Base-by-base conservation (phyloP, 164 flowering plant species). In the Umbellularia californica region DNA sequence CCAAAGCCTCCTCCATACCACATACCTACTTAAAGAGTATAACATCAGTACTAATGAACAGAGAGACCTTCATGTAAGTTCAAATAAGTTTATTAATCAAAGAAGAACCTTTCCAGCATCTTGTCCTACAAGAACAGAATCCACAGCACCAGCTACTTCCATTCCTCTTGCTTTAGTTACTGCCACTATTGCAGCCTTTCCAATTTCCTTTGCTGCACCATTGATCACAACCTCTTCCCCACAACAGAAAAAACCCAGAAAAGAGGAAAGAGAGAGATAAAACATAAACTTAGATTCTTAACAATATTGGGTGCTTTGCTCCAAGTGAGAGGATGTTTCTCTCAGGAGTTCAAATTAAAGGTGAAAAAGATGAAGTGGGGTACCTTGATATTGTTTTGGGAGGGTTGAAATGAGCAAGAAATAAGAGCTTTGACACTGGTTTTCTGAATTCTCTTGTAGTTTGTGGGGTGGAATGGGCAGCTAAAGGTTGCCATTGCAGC, bases 61-160 rank as follows among this genome's bases (percentile, higher is more conserved):
- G 24, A 70, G 50, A 77, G 20, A 5, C 15, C 3, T 9, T 20
- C 14, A 19, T 27, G 66, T 15, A 50, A 30, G 25, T 20, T 25
- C n/a, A 73, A 78, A 5, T 25, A 69, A 20, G 71, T 13, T 5
- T 47, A 52, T 50, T n/a, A 50, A 10, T 65, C 50, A 22, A 41
- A 9, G 13, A 58, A 68, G 65, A 68, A 90, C 97, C 93, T 83
- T 84, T 69, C 93, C 98, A 77, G 89, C 85, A 74, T 94, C 97
- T 85, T 94, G 87, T 72, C 97, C 95, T 13, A 90, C 90, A 63
- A 83, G 82, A 76, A 82, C 74, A 30, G 90, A 81, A 84, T 92
- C 98, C 52, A 94, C 90, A 3, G 97, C 98, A 67, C 94, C 98
- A 78, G 98, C 97, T 12, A 94, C 80, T 80, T 94, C 98, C 95